Conservation (phyloP, 148 eudicot genomes). For the Camellia lanceoleosa region DNA sequence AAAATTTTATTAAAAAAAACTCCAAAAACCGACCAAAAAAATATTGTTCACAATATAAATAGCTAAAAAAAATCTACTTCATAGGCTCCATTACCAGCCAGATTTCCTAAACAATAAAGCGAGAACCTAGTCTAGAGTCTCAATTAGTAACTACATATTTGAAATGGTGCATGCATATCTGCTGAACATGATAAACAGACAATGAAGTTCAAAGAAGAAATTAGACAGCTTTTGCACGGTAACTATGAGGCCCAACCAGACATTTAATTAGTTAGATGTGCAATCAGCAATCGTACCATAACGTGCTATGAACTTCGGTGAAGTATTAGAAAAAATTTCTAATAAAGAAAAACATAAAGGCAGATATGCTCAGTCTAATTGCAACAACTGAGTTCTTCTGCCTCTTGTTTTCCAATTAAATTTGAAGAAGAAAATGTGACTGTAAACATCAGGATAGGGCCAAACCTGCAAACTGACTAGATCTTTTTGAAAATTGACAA, state of each 20-base stretch:
- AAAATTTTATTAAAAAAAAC: not conserved
- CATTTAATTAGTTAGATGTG: not conserved
- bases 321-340: not conserved
- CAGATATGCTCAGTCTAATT: not conserved
- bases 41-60: not conserved
- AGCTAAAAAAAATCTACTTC: not conserved
- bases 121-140: not conserved
- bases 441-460: not conserved
- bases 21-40: not conserved
- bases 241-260: not conserved
- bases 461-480: conserved; percentile 67
- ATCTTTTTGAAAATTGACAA: conserved; percentile 64
- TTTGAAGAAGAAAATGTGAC: conserved; percentile 1
- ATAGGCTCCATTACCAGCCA: conserved; percentile 9
- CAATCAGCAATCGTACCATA: conserved; percentile 2
- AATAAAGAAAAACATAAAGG: not conserved
- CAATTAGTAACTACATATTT: not conserved
- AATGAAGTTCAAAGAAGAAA: not conserved
- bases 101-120: not conserved
- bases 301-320: not conserved
- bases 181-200: not conserved
- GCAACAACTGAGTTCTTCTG: not conserved
- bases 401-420: not conserved
- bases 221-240: not conserved
- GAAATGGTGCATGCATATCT: not conserved